phyloP scores from a whole-genome alignment of 1,139 yeast genomes.

The Suhomyces terraborum region DNA sequence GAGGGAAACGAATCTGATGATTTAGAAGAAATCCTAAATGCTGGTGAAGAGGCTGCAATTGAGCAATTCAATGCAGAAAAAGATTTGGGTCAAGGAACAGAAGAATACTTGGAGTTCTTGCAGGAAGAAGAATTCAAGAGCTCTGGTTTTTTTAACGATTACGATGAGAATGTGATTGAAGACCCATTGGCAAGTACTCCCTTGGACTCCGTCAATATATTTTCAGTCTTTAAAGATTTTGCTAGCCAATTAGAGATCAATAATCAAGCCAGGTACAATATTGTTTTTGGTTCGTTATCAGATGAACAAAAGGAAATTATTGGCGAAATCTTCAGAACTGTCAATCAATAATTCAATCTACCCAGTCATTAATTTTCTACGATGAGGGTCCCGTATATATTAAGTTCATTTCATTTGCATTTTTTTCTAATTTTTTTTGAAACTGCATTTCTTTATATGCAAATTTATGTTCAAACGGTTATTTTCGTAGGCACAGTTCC shows the following conservation, averaged over 20 bases:
- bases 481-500: neutral
- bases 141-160: conserved; percentile 41
- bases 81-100: conserved; percentile 39
- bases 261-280: conserved; percentile 14
- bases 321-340: conserved; percentile 16
- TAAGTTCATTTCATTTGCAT: neutral
- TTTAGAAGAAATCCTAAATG: conserved; percentile 23
- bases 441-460: neutral
- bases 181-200: conserved; percentile 83
- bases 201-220: conserved; percentile 71
- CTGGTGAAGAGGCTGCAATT: conserved; percentile 25
- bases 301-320: conserved; percentile 16
- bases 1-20: conserved; percentile 33
- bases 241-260: conserved; percentile 16
- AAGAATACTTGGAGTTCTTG: conserved; percentile 46
- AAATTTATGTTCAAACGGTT: too few relatives aligned
- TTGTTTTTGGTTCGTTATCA: conserved; percentile 18
- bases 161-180: conserved; percentile 65
- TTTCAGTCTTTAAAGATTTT: conserved; percentile 29
- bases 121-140: conserved; percentile 45
- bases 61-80: conserved; percentile 31
- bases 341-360: conserved; percentile 1
- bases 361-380: neutral
- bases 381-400: neutral
- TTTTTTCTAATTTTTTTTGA: neutral